phyloP scores from a whole-genome alignment of 2,329 filamentous ascomycete species.

The Hawksworthiomyces lignivorus region DNA sequence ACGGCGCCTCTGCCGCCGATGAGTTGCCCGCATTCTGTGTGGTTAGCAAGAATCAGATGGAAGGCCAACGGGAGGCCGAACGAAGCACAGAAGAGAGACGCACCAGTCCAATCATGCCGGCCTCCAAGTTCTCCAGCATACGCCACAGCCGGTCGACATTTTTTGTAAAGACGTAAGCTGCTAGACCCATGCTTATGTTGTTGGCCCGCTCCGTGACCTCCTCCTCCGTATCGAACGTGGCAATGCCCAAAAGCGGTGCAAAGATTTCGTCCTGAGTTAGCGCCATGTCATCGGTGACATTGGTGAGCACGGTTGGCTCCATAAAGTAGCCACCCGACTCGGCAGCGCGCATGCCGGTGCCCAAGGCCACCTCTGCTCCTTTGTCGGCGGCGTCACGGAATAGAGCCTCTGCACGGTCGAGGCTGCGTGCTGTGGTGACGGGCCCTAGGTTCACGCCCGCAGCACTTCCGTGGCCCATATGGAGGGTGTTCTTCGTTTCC shows the following conservation, averaged over 20 bases:
- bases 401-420: slow-evolving; percentile 26
- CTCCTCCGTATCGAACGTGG: slow-evolving; percentile 47
- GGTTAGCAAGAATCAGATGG: slow-evolving; percentile 10
- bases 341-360: slow-evolving; percentile 42
- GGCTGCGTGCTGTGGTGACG: slow-evolving; percentile 23
- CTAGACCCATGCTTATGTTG: slow-evolving; percentile 31
- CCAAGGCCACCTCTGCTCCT: slow-evolving; percentile 19
- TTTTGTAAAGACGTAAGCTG: slow-evolving; percentile 23
- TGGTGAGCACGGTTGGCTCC: slow-evolving; percentile 37
- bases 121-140: slow-evolving; percentile 44
- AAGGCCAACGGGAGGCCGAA: slow-evolving; percentile 3
- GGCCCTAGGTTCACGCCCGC: slow-evolving; percentile 26
- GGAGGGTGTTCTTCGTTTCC: slow-evolving; percentile 1
- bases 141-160: slow-evolving; percentile 27
- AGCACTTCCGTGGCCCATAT: slow-evolving; percentile 18
- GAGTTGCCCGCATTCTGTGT: not conserved
- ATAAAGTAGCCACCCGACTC: slow-evolving; percentile 45
- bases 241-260: slow-evolving; percentile 46
- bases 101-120: slow-evolving; percentile 49
- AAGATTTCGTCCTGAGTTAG: slow-evolving; percentile 50
- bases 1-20: slow-evolving; percentile 16
- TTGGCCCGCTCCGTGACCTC: slow-evolving; percentile 46
- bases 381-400: slow-evolving; percentile 12
- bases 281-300: slow-evolving; percentile 30
- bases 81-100: slow-evolving; percentile 25